These are phyloP conservation scores for Pistacia atlantica DNA, from an alignment of 345 rosid genomes.

Conservation along the genomic window DNA sequence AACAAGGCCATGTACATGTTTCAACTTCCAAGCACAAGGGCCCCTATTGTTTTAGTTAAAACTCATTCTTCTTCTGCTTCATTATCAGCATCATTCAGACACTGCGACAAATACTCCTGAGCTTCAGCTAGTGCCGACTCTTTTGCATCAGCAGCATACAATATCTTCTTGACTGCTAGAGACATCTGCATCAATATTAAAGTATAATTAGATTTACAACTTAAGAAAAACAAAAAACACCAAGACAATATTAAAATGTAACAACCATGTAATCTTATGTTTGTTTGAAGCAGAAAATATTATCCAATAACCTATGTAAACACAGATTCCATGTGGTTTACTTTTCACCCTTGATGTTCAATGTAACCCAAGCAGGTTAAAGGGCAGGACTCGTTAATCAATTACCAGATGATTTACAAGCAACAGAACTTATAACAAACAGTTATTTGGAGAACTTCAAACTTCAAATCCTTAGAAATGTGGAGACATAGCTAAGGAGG, in stretches of 20 bases:
- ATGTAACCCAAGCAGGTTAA: background rate
- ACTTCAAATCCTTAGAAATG: background rate
- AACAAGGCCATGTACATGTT: background rate
- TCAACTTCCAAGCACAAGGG: background rate
- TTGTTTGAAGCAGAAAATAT: background rate
- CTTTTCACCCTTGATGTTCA: background rate
- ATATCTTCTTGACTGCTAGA: conserved; percentile 78
- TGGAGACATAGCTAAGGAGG: background rate
- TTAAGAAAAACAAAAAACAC: background rate
- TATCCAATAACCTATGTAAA: background rate
- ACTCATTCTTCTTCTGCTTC: conserved; percentile 32
- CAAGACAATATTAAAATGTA: background rate
- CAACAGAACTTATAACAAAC: background rate
- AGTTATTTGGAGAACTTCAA: background rate
- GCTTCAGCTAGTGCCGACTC: conserved; percentile 87
- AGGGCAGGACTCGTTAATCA: background rate
- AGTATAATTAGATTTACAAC: background rate
- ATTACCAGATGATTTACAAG: background rate
- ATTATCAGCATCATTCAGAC: conserved; percentile 35
- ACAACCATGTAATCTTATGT: background rate
- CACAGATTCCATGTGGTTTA: background rate
- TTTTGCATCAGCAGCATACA: conserved; percentile 81
- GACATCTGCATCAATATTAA: conserved; percentile 54
- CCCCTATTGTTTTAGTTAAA: conserved; percentile 9
- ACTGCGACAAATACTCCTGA: conserved; percentile 56